A percentile compares a stretch with the other conserved stretches of the same genome.
Conservation (phyloP, 257 asterid species). For the Nemophila menziesii region DNA sequence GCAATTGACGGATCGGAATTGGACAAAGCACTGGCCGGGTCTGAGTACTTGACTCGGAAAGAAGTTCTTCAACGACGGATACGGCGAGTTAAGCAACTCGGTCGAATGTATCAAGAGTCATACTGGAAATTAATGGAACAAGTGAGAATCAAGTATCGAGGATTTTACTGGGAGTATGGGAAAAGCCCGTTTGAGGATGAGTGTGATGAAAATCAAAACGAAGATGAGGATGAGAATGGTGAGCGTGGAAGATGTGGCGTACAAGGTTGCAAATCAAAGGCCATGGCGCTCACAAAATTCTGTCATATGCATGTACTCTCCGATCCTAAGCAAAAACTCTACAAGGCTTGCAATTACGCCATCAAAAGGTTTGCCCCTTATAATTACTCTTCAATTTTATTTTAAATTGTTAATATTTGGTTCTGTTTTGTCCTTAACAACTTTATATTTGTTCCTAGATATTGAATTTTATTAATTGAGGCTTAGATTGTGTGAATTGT, state of each 20-base stretch:
- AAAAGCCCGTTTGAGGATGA: conserved; percentile 61
- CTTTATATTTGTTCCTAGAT: too few species aligned
- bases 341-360: conserved; percentile 61
- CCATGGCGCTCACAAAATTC: conserved; percentile 49
- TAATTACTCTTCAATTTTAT: background rate
- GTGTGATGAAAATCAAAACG: conserved; percentile 25
- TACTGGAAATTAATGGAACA: conserved; percentile 92
- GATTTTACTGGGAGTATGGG: conserved; percentile 67
- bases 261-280: conserved; percentile 42
- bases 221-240: background rate
- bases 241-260: conserved; percentile 24
- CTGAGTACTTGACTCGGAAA: conserved; percentile 44
- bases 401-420: too few species aligned
- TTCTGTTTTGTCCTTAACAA: too few species aligned
- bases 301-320: conserved; percentile 66
- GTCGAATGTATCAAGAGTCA: conserved; percentile 52
- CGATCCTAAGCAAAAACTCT: conserved; percentile 70
- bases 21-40: conserved; percentile 35
- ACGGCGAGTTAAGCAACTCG: conserved; percentile 47
- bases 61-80: conserved; percentile 58
- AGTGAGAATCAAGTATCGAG: conserved; percentile 40
- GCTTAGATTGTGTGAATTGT: too few species aligned
- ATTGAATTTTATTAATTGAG: too few species aligned
- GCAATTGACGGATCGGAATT: conserved; percentile 49
- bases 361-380: conserved; percentile 51